phyloP scores from a whole-genome alignment of 345 rosid species.

The Euphorbia peplus region DNA sequence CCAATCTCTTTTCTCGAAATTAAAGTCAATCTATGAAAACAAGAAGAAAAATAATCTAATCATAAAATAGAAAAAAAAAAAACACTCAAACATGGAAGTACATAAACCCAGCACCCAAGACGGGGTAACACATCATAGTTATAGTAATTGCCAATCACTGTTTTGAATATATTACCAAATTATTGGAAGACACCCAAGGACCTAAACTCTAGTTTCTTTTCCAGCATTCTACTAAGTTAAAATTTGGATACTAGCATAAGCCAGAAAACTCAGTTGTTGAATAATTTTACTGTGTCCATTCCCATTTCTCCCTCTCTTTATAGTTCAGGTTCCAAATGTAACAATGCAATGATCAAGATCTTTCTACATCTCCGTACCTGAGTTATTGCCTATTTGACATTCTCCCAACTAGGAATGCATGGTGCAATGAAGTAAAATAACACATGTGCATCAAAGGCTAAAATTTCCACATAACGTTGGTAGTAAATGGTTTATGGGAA shows the following conservation, averaged over 20 bases:
- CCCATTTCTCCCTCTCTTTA: not conserved
- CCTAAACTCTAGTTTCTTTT: not conserved
- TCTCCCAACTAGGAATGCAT: not conserved
- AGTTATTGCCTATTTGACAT: not conserved
- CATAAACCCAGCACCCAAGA: not conserved
- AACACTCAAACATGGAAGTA: not conserved
- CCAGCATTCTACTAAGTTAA: no score
- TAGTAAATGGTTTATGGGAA: no score
- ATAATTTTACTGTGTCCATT: not conserved
- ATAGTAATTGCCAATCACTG: not conserved
- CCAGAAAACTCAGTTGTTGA: not conserved
- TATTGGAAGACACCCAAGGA: not conserved
- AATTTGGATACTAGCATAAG: not conserved
- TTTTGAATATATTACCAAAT: not conserved
- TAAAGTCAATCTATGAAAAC: conserved; percentile 56
- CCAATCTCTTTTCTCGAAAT: conserved; percentile 86
- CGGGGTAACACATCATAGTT: not conserved
- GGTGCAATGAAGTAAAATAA: not conserved
- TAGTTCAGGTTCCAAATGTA: not conserved
- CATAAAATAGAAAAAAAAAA: conserved; percentile 3
- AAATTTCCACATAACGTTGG: not conserved
- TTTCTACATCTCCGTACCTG: not conserved
- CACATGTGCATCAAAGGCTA: not conserved
- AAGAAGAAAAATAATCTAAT: not conserved
- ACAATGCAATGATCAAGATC: not conserved